These are phyloP conservation scores for Podila epigama DNA, from an alignment of 192 early-diverging fungal species.

Conservation along the genomic window DNA sequence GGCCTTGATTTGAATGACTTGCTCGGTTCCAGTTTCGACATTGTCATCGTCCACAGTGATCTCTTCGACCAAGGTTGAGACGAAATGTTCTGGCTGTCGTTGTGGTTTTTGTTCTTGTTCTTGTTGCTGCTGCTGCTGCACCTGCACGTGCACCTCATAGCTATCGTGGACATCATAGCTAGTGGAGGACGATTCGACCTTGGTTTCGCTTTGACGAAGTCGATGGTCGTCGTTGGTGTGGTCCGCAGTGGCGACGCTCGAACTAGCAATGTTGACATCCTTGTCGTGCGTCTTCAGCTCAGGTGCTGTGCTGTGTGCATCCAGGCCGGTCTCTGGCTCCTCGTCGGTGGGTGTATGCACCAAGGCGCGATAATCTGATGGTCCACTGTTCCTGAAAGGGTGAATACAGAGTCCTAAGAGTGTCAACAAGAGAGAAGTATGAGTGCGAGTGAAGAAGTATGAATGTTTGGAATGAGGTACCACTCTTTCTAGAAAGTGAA, in stretches of 20 bases:
- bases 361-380: background rate
- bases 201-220: background rate
- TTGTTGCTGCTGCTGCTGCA: background rate
- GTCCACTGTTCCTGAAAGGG: background rate
- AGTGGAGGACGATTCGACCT: background rate
- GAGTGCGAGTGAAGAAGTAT: background rate
- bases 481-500: no score
- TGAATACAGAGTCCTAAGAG: background rate
- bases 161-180: no score
- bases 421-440: background rate
- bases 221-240: background rate
- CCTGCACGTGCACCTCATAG: no score
- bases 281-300: background rate
- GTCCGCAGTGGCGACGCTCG: background rate
- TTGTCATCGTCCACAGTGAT: background rate
- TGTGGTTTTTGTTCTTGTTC: background rate
- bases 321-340: background rate
- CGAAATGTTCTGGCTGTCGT: background rate
- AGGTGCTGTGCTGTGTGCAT: background rate
- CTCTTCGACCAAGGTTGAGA: background rate
- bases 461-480: no score
- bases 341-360: background rate
- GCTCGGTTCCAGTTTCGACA: background rate
- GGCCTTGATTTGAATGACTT: background rate
- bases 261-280: background rate